phyloP scores from a whole-genome alignment of 177 flowering plant genomes.

The Vitis hybrid region DNA sequence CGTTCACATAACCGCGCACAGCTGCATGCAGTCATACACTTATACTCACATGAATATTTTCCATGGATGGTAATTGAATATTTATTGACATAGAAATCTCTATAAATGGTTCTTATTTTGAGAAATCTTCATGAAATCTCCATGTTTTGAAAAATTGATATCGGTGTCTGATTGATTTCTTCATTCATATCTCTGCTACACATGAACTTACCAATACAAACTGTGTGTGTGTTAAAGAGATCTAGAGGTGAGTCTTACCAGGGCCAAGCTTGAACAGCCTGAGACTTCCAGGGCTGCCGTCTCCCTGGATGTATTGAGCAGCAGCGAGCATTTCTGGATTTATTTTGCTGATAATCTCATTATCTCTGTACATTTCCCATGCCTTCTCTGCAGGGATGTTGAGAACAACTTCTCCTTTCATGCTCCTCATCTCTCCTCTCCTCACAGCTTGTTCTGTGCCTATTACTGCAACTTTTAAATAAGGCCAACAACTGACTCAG shows the following conservation, averaged over 20 bases:
- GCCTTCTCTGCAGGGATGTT: constrained; percentile 55
- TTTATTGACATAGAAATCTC: too few relatives aligned
- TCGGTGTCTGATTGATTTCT: too few relatives aligned
- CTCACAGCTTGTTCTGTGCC: background rate
- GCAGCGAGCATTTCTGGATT: constrained; percentile 52
- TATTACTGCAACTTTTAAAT: too few relatives aligned
- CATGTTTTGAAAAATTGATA: too few relatives aligned
- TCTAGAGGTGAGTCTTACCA: constrained; percentile 24
- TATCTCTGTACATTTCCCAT: constrained; percentile 61
- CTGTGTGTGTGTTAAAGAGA: background rate
- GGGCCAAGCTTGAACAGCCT: constrained; percentile 62
- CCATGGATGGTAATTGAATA: too few relatives aligned
- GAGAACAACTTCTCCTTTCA: constrained; percentile 52
- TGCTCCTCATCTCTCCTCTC: constrained; percentile 31
- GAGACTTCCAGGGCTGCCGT: constrained; percentile 60
- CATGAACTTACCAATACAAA: too few relatives aligned
- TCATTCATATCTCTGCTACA: too few relatives aligned
- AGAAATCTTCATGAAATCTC: too few relatives aligned
- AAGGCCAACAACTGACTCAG: background rate
- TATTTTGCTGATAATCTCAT: constrained; percentile 44
- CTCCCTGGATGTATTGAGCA: constrained; percentile 50
- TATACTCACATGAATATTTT: background rate
- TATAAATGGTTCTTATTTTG: too few relatives aligned
- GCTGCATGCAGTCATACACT: constrained; percentile 24
- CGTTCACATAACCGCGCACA: constrained; percentile 42